These are phyloP conservation scores for Ogataea parapolymorpha DNA, from an alignment of 805 yeast genomes.

Conservation along the genomic window DNA sequence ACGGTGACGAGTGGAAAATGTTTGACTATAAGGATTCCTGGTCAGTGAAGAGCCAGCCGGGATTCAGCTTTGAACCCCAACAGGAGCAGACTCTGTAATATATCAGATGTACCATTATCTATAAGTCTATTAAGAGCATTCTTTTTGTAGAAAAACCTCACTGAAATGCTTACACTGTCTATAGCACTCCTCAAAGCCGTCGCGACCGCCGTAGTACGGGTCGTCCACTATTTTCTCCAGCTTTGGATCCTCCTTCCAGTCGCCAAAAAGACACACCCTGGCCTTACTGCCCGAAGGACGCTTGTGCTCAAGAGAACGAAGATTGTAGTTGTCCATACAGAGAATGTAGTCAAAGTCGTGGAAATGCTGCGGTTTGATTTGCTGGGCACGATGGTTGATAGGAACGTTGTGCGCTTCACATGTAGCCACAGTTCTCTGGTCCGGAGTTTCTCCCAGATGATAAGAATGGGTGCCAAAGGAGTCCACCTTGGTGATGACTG, in stretches of 20 bases:
- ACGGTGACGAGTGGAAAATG: conserved; percentile 59
- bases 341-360: conserved; percentile 62
- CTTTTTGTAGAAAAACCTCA: conserved; percentile 60
- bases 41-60: conserved; percentile 44
- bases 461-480: conserved; percentile 88
- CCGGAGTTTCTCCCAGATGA: conserved; percentile 83
- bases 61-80: conserved; percentile 34
- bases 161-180: conserved; percentile 73
- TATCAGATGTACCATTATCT: background rate
- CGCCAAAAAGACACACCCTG: conserved; percentile 66
- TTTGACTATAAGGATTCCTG: conserved; percentile 64
- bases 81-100: conserved; percentile 25
- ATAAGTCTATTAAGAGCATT: conserved; percentile 22
- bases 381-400: conserved; percentile 72
- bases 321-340: conserved; percentile 67
- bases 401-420: conserved; percentile 73
- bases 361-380: conserved; percentile 50
- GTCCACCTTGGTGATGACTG: conserved; percentile 57
- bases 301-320: conserved; percentile 46
- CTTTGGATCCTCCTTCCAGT: conserved; percentile 58
- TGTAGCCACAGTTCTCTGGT: conserved; percentile 63
- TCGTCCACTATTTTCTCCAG: conserved; percentile 68
- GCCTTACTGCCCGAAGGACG: conserved; percentile 51
- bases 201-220: conserved; percentile 87
- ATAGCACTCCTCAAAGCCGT: conserved; percentile 80